Conservation (phyloP, 2,329 filamentous ascomycete genomes). For the Cladophialophora chaetospira region DNA sequence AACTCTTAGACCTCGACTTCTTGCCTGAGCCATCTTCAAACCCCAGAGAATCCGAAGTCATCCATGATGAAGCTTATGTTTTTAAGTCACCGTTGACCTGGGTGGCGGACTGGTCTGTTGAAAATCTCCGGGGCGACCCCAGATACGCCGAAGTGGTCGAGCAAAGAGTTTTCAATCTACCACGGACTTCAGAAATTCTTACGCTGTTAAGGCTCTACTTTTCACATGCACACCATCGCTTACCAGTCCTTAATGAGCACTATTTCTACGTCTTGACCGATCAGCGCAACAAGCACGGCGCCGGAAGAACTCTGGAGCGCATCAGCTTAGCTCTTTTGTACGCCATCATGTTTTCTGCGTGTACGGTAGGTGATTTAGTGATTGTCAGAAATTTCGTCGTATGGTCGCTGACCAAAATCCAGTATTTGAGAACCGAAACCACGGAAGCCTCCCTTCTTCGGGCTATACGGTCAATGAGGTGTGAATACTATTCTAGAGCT, state of each 20-base stretch:
- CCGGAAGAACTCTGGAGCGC: not conserved
- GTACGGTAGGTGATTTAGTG: not conserved
- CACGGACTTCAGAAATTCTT: not conserved
- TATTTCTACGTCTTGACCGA: constrained; percentile 1
- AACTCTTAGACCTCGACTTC: not conserved
- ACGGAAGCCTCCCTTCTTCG: not conserved
- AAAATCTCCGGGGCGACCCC: not conserved
- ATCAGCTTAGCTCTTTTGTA: constrained; percentile 13
- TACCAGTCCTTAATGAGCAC: constrained; percentile 1
- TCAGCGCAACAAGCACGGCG: not conserved
- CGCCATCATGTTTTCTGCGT: not conserved
- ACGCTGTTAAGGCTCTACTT: not conserved
- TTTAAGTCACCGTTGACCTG: constrained; percentile 6
- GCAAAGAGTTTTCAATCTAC: constrained; percentile 2
- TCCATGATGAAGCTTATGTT: not conserved
- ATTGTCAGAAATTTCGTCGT: not conserved
- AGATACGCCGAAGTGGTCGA: not conserved
- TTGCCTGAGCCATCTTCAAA: not conserved
- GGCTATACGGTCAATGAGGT: not conserved
- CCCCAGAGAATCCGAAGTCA: not conserved
- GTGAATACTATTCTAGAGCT: constrained; percentile 6
- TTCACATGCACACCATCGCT: not conserved
- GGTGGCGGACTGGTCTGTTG: not conserved
- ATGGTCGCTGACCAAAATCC: not conserved
- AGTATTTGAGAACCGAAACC: not conserved